Evolutionary conservation across 1,284 basidiomycete genomes (phyloP), one percentile per base, ranked within the genome.

Genomic region (Meira nashicola): DNA sequence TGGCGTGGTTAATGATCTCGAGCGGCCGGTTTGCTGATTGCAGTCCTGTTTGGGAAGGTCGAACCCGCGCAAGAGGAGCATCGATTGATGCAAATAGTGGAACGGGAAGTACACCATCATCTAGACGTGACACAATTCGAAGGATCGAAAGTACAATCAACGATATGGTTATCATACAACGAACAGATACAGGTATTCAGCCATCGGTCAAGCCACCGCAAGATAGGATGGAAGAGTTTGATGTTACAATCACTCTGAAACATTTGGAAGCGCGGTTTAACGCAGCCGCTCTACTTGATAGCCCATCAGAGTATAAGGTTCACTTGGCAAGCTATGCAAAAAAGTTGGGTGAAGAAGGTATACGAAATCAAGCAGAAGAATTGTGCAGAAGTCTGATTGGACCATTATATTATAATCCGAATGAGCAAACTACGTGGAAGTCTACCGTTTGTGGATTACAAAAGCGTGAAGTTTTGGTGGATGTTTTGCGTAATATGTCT

Each of bases 181-280:
- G 70, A 11, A 44, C 21, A 23, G 54, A 38, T 11, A 47, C 53
- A 2, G 50, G 43, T 19, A 19, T 19, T 38, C n/a, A 37, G 8
- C 40, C 38, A 2, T 39, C 54, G 19, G 21, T 15, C 19, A 38
- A 40, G 25, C 54, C 55, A 19, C 39, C 39, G 11, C 28, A 39
- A 9, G 56, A 58, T 9, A 39, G 39, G 6, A 25, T 39, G 28
- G 49, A 38, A 21, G 66, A 67, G 48, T 70, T 73, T 58, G 60
- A 57, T 56, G 58, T 63, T 9, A 62, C 68, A 5, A 66, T 69
- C 6, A 17, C 41, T 37, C 49, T 77, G 33, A 65, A 72, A 12
- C 76, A 78, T 47, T 64, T 74, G 23, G 76, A 78, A 52, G 68
- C 65, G 57, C 57, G 74, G n/a, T 63, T 78, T 60, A 43, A 52